Evolutionary conservation across 164 flowering plant species (phyloP).

Genomic region (Stephania cephalantha): DNA sequence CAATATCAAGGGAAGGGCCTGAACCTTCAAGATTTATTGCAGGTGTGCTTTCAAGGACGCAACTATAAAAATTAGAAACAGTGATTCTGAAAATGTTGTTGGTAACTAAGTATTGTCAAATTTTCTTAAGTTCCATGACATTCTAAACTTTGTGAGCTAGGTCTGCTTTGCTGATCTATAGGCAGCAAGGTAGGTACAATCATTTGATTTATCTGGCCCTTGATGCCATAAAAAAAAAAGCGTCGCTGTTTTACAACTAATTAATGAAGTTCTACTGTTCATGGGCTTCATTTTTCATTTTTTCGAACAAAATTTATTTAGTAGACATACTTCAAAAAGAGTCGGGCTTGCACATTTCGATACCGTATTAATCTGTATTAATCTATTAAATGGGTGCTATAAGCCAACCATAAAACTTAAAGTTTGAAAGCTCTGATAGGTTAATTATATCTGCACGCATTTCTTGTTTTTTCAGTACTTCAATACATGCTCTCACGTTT

Average conservation of each 20-base stretch:
- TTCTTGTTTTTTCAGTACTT: too few species aligned
- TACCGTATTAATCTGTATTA: too few species aligned
- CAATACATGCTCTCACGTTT: too few species aligned
- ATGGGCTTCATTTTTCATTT: not conserved
- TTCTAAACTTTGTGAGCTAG: not conserved
- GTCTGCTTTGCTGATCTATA: not conserved
- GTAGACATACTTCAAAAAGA: not conserved
- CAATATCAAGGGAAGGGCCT: constrained; percentile 72
- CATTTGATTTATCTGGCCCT: not conserved
- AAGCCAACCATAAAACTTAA: too few species aligned
- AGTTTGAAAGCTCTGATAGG: too few species aligned
- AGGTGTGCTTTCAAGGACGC: constrained; percentile 34
- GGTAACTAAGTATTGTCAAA: not conserved
- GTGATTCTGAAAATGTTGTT: not conserved
- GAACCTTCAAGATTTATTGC: constrained; percentile 71
- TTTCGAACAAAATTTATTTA: not conserved
- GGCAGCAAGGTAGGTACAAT: not conserved
- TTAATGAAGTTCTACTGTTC: not conserved
- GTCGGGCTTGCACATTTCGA: too few species aligned
- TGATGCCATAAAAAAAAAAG: not conserved
- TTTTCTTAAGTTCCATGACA: not conserved
- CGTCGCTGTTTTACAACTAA: not conserved
- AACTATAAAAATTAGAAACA: not conserved
- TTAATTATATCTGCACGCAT: too few species aligned
- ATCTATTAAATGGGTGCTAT: too few species aligned